Evolutionary conservation across 2,329 filamentous ascomycete species (phyloP), one percentile per base, ranked within the genome.

Genomic region (Colletotrichum falcatum): DNA sequence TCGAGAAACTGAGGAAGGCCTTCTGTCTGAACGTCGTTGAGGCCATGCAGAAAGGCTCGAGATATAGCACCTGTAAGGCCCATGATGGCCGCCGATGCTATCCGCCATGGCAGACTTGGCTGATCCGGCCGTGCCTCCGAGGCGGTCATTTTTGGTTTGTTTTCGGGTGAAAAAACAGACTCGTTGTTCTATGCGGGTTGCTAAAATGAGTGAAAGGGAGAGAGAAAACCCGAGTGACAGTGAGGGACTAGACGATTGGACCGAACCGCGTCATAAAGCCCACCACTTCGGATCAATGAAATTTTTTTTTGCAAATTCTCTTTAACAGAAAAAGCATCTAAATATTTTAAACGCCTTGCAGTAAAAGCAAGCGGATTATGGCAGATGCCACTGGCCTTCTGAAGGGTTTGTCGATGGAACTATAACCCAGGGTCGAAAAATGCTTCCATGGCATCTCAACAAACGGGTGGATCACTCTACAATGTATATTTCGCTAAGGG

Each of bases 1-100:
- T 90, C 84, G 44, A 96, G 83, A 74, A 99, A 96, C 14, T 86
- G 83, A 58, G 94, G 90, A 71, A 97, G 83, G 1, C 95, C 95
- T 75, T 90, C 86, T 6, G 93, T 89, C 79, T 98, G 91, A 56
- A 94, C 90, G 33, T 85, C 87, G 79, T 92, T 97, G 72, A 95
- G 80, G 0, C 88, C 89, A 74, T 90, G 92, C 53, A 98, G 82
- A 78, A 98, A 98, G 2, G 84, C 86, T 71, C 93, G 89, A 66
- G 90, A 94, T 8, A 97, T 74, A 35, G 90, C 81, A 58, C 91
- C 92, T 0, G 94, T 91, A 14, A 91, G 80, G 75, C 92, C 91
- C 87, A 97, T 94, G 46, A 92, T 87, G 72, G 90, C 83, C 61
- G 90, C 86, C n/a, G 94, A 97, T 44, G 88, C 87, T 65, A 90